Evolutionary conservation across 805 yeast species (phyloP).

Genomic region (Jamesozyma spencerorum): DNA sequence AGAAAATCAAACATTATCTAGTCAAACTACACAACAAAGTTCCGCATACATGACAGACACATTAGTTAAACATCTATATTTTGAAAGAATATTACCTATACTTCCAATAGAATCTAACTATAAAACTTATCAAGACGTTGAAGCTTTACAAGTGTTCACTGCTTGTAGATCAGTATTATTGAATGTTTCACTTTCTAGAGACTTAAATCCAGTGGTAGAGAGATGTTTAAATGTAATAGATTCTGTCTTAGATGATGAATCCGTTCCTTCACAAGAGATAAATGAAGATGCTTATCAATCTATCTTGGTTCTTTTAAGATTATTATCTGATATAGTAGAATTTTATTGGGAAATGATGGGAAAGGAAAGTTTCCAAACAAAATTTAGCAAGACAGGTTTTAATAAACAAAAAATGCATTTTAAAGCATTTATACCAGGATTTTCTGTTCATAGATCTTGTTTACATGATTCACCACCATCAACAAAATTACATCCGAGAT

Average conservation of each 20-base stretch:
- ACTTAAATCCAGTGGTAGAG: conserved; percentile 12
- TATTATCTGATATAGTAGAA: conserved; percentile 33
- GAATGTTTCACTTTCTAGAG: conserved; percentile 18
- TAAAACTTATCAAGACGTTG: conserved; percentile 18
- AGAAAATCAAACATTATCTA: no score
- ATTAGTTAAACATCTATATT: conserved; percentile 15
- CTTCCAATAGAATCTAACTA: conserved; percentile 20
- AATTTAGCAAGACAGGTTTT: conserved; percentile 5
- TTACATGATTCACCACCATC: conserved; percentile 30
- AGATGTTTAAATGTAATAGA: conserved; percentile 9
- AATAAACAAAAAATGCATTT: conserved; percentile 14
- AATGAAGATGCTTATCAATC: conserved; percentile 20
- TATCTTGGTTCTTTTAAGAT: conserved; percentile 29
- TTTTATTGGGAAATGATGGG: conserved; percentile 28
- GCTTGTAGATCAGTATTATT: conserved; percentile 21
- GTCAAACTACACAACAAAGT: no score
- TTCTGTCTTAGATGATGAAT: conserved; percentile 5
- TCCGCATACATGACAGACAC: conserved; percentile 7
- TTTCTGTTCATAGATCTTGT: conserved; percentile 26
- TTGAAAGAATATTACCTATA: conserved; percentile 19
- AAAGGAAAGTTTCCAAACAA: conserved; percentile 3
- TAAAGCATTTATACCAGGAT: conserved; percentile 25
- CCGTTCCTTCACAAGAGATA: conserved; percentile 3
- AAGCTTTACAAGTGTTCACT: conserved; percentile 14
- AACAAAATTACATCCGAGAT: conserved; percentile 14